Evolutionary conservation across 75 land plant genomes (phyloP), one percentile per base, ranked within the genome.

Genomic region (Cupressus sempervirens): DNA sequence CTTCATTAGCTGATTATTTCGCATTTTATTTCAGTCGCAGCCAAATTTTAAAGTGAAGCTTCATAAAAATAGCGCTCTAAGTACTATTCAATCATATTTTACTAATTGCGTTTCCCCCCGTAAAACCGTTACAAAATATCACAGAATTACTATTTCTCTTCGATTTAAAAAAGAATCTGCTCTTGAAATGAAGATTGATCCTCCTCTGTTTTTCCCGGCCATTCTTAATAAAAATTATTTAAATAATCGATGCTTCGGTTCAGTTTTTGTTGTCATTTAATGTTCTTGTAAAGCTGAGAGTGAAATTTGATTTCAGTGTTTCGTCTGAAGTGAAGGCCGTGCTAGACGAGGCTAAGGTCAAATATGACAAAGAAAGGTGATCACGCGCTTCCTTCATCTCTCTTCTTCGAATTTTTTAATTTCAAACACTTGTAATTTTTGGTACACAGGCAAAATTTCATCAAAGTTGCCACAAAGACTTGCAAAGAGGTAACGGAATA

Each of bases 321-420:
- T 89, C 91, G 10, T 14, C 90, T 41, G 96, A 94, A 46, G 84
- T 94, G n/a, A 87, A 83, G 88, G 86, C 90, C 15, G 86, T 82
- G 87, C 35, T 88, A 13, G 92, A 94, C 79, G 93, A 90, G 29
- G 70, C 89, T 84, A 94, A 93, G 81, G 56, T 86, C 15, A 94
- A 93, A 54, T 29, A 85, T 83, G 94, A 94, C 84, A 94, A 90
- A 68, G 94, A 94, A 56, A 91, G 96, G 96, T 94, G 82, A 74
- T 81, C 15, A 23, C 15, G 9, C 83, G 26, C 16, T 32, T 84
- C 36, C 53, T 50, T 50, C 1, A 0, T 53, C 6, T 23, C 34
- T 8, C 12, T 18, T 35, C 43, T 43, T 3, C 16, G 53, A 12
- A 30, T 14, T 15, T 48, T 38, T 36, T 14, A 0, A 4, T 16